These are phyloP conservation scores for Chaetomium tenue DNA, from an alignment of 495 filamentous ascomycete genomes.

Conservation along the genomic window DNA sequence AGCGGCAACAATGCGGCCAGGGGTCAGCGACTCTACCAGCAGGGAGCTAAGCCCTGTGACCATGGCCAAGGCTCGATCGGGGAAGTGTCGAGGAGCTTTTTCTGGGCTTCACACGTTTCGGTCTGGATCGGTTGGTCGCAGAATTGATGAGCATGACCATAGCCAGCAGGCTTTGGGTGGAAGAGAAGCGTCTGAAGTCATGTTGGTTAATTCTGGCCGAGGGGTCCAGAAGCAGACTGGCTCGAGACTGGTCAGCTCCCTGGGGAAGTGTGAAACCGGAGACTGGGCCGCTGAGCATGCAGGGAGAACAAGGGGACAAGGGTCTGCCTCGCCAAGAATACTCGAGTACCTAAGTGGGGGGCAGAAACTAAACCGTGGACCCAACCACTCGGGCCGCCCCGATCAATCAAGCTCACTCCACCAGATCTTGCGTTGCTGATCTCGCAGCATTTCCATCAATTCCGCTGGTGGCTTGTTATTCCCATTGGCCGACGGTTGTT, in stretches of 20 bases:
- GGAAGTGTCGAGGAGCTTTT: neutral
- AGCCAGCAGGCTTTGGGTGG: neutral
- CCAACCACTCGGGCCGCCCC: constrained; percentile 1
- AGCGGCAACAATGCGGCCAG: constrained; percentile 22
- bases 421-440: constrained; percentile 9
- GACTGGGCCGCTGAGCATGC: constrained; percentile 9
- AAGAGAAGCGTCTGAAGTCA: neutral
- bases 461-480: neutral
- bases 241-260: neutral
- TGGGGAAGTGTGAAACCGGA: constrained; percentile 11
- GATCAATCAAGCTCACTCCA: constrained; percentile 1
- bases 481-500: neutral
- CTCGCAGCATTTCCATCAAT: neutral
- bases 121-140: too few relatives aligned
- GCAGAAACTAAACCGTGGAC: neutral
- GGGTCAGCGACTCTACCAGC: constrained; percentile 35
- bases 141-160: neutral
- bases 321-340: neutral
- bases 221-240: neutral
- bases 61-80: constrained; percentile 16
- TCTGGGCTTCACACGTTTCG: neutral
- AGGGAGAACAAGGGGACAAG: neutral
- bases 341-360: neutral
- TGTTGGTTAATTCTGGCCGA: neutral
- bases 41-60: constrained; percentile 26